phyloP scores from a whole-genome alignment of 2,329 filamentous ascomycete genomes.

The Botryosphaeria dothidea region DNA sequence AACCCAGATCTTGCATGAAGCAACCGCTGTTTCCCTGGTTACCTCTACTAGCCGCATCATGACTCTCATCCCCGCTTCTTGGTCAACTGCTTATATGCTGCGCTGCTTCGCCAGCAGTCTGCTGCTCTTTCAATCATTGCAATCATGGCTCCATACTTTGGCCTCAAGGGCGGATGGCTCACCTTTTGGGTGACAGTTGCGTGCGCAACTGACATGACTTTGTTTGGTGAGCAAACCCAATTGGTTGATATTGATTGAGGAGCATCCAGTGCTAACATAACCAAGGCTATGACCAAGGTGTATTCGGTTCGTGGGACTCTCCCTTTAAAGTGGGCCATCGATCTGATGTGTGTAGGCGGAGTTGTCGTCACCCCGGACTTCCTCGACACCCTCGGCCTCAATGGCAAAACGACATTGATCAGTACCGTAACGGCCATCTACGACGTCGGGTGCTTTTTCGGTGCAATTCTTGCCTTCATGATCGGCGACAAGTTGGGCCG shows the following conservation, averaged over 20 bases:
- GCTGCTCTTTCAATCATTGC: background rate
- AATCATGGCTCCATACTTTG: slow-evolving; percentile 49
- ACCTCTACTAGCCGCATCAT: background rate
- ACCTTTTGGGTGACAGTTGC: slow-evolving; percentile 58
- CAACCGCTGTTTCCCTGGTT: background rate
- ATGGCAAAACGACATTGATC: slow-evolving; percentile 41
- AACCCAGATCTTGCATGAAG: background rate
- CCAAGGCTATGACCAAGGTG: slow-evolving; percentile 49
- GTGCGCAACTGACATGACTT: slow-evolving; percentile 52
- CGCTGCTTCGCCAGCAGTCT: background rate
- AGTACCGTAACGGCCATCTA: slow-evolving; percentile 59
- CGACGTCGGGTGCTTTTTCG: slow-evolving; percentile 62
- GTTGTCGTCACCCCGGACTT: slow-evolving; percentile 58
- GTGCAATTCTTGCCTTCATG: slow-evolving; percentile 52
- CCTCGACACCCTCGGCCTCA: slow-evolving; percentile 49
- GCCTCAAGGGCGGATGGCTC: slow-evolving; percentile 56
- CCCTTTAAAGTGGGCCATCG: background rate
- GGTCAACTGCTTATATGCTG: background rate
- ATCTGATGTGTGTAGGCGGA: slow-evolving; percentile 40
- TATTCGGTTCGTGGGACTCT: slow-evolving; percentile 43
- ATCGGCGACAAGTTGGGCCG: slow-evolving; percentile 52
- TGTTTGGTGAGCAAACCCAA: slow-evolving; percentile 38
- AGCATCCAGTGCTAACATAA: background rate
- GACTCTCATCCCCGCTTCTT: background rate
- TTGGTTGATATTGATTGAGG: no score